Evolutionary conservation across 2,329 filamentous ascomycete species (phyloP).

Genomic region (Talaromyces sp.): DNA sequence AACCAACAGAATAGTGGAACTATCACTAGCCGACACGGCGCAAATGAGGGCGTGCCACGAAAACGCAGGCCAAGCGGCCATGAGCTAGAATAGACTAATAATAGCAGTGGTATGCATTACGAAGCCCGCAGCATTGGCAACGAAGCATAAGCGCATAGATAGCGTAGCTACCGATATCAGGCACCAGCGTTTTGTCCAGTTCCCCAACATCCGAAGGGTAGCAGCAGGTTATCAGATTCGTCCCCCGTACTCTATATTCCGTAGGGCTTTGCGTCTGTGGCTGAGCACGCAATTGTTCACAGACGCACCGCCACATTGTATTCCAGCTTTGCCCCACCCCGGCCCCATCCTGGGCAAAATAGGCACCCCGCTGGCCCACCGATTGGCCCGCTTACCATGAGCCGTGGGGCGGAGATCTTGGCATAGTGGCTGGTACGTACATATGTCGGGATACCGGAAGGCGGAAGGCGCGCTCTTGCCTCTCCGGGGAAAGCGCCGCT

Average conservation of each 20-base stretch:
- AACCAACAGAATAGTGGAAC: slow-evolving; percentile 11
- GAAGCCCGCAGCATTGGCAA: not conserved
- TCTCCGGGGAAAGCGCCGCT: not conserved
- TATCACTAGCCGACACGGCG: slow-evolving; percentile 15
- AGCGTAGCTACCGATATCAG: not conserved
- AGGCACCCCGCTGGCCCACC: not conserved
- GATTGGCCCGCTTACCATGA: not conserved
- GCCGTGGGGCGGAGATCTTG: not conserved
- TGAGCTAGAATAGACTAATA: slow-evolving; percentile 5
- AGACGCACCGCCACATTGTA: slow-evolving; percentile 5
- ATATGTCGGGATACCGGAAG: not conserved
- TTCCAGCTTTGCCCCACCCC: not conserved
- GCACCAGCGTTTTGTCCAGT: not conserved
- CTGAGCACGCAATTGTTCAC: not conserved
- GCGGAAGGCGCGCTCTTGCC: not conserved
- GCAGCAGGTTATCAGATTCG: not conserved
- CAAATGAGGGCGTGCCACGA: slow-evolving; percentile 26
- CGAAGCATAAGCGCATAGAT: not conserved
- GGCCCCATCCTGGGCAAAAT: not conserved
- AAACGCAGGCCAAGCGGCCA: slow-evolving; percentile 14
- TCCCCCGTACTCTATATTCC: too few species aligned
- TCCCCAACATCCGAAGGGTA: not conserved
- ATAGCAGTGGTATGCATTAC: not conserved
- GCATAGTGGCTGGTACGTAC: slow-evolving; percentile 10
- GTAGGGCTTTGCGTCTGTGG: not conserved